Base-by-base conservation (phyloP, 345 rosid species). In the Arabidopsis thaliana region DNA sequence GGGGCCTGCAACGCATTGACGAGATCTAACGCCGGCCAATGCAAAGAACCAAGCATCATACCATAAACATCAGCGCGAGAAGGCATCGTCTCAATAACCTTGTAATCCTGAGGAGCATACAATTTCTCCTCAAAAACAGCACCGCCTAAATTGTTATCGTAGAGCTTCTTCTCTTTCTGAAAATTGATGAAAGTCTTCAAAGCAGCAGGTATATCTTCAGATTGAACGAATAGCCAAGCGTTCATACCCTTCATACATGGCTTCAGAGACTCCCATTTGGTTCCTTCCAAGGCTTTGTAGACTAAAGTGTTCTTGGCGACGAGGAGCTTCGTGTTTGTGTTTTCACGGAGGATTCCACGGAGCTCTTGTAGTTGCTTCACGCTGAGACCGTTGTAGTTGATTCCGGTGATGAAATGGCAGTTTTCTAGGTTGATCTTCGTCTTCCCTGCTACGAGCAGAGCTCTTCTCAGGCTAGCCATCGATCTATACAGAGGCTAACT, bases 221-320 rank as follows among this genome's bases (percentile, higher is more conserved):
- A 81, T 60, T 92, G 97, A 2, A 92, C 97, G 76, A 95, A 95
- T 48, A 91, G 83, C 96, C 96, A 95, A 13, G 86, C 97, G 49
- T 91, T 91, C 99, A 91, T 95, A 7, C 99, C 99, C 55, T 77
- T 90, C 99, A 94, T 94, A 71, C 97, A 94, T 2, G 98, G 96
- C 79, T 88, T 85, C 64, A 94, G 77, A 22, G 85, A 89, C 37
- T 88, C 93, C 92, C 93, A 91, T 4, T 77, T 83, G 4, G 98
- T 94, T 37, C 96, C 97, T 66, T 91, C 96, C 16, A 94, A 78
- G 41, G 98, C 97, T 70, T 94, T 94, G 71, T 59, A 80, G 10
- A 94, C 96, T 5, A 94, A 68, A 8, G 92, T 90, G 87, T 94
- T 94, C 76, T 94, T 91, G 2, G 97, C 98, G 1, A 94, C 91